phyloP scores from a whole-genome alignment of 352 stramenopile genomes.

The Phytophthora pistaciae region DNA sequence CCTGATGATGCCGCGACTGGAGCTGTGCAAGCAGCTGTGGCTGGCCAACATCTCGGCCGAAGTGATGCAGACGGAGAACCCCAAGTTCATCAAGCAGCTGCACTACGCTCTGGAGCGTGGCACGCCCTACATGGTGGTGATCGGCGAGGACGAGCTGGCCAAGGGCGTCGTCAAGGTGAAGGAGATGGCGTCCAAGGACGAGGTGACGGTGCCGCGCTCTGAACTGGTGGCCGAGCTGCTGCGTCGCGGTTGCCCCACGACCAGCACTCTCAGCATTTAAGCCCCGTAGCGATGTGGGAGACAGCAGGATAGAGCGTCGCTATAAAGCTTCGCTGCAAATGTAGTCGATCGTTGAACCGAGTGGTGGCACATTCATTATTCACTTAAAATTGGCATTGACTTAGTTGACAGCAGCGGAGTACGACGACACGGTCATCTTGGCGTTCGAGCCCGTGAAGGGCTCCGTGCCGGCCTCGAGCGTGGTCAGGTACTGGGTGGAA shows the following conservation, averaged over 20 bases:
- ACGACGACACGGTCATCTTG: conserved; percentile 34
- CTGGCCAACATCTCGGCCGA: conserved; percentile 95
- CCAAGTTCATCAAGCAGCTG: conserved; percentile 98
- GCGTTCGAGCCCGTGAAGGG: conserved; percentile 39
- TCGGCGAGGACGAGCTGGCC: conserved; percentile 96
- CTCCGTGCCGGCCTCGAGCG: conserved; percentile 39
- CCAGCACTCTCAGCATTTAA: conserved; percentile 77
- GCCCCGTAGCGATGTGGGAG: not conserved
- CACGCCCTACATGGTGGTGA: conserved; percentile 98
- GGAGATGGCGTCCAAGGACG: conserved; percentile 95
- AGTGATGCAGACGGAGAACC: conserved; percentile 96
- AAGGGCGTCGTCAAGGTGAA: conserved; percentile 97
- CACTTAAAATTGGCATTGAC: conserved; percentile 5
- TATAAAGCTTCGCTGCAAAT: conserved; percentile 17
- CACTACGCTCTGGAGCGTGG: conserved; percentile 94
- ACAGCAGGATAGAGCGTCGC: conserved; percentile 5
- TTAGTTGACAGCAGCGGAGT: conserved; percentile 38
- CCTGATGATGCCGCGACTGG: conserved; percentile 69
- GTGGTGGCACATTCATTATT: conserved; percentile 6
- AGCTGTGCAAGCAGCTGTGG: conserved; percentile 89
- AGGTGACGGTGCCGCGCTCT: conserved; percentile 78
- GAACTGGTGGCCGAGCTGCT: conserved; percentile 83
- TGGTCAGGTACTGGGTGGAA: conserved; percentile 39
- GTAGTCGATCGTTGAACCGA: conserved; percentile 21
- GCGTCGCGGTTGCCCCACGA: conserved; percentile 73